Evolutionary conservation across 495 filamentous ascomycete species (phyloP).

Genomic region (Trichocladium antarcticum): DNA sequence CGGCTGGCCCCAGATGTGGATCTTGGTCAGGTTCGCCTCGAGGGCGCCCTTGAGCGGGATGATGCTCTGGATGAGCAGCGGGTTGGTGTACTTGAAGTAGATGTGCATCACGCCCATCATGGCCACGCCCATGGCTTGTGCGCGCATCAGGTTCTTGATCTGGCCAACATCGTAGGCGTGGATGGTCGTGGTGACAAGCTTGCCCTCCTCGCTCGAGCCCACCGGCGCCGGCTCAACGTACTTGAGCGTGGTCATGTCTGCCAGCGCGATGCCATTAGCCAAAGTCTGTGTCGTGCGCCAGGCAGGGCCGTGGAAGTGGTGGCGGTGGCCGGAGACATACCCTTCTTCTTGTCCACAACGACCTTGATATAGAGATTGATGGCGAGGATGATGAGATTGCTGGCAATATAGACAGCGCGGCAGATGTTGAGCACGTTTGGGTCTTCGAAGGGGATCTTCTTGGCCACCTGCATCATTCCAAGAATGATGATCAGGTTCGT

Average conservation of each 20-base stretch:
- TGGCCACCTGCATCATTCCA: constrained; percentile 95
- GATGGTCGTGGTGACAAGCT: constrained; percentile 89
- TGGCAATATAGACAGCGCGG: constrained; percentile 70
- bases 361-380: constrained; percentile 74
- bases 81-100: constrained; percentile 99
- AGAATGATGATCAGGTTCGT: constrained; percentile 92
- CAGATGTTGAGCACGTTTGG: constrained; percentile 73
- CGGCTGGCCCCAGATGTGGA: constrained; percentile 83
- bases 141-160: constrained; percentile 68
- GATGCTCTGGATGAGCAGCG: constrained; percentile 94
- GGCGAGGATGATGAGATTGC: constrained; percentile 75
- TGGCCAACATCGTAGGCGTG: constrained; percentile 85
- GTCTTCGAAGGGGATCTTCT: constrained; percentile 91
- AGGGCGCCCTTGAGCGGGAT: constrained; percentile 92
- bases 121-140: constrained; percentile 84
- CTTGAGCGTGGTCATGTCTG: constrained; percentile 95
- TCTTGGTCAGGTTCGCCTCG: constrained; percentile 90
- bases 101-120: constrained; percentile 99
- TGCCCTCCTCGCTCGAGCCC: constrained; percentile 84
- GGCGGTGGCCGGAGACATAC: constrained; percentile 38
- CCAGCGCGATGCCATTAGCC: constrained; percentile 6
- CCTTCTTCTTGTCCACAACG: constrained; percentile 88
- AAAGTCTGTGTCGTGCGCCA: neutral
- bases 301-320: too few species aligned
- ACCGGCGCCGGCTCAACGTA: constrained; percentile 92